phyloP scores from a whole-genome alignment of 2,329 filamentous ascomycete species.

The Nothophoma quercina region DNA sequence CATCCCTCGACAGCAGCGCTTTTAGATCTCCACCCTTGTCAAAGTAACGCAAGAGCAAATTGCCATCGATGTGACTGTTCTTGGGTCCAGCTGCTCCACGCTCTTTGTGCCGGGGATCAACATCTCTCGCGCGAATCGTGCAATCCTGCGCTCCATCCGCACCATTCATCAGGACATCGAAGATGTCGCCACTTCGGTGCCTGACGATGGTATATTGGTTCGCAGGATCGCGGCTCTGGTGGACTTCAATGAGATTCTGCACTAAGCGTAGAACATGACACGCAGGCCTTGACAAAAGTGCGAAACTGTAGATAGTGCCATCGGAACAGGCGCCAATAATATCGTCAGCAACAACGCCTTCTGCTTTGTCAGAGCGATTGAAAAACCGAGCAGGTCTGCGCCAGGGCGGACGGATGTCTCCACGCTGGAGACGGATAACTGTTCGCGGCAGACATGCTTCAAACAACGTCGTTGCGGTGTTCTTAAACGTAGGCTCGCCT shows the following conservation, averaged over 20 bases:
- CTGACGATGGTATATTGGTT: slow-evolving; percentile 23
- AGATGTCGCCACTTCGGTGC: slow-evolving; percentile 28
- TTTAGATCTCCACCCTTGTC: slow-evolving; percentile 29
- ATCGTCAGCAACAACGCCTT: slow-evolving; percentile 55
- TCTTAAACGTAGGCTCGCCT: slow-evolving; percentile 24
- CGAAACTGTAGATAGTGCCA: slow-evolving; percentile 65
- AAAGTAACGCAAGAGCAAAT: slow-evolving; percentile 48
- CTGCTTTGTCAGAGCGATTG: slow-evolving; percentile 26
- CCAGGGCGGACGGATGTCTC: slow-evolving; percentile 52
- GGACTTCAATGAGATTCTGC: slow-evolving; percentile 65
- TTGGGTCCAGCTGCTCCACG: slow-evolving; percentile 22
- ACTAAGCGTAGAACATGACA: slow-evolving; percentile 77
- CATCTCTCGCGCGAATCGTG: slow-evolving; percentile 28
- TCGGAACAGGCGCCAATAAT: slow-evolving; percentile 61
- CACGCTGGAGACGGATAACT: slow-evolving; percentile 59
- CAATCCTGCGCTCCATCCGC: slow-evolving; percentile 29
- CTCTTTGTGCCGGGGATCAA: slow-evolving; percentile 35
- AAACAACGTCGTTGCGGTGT: slow-evolving; percentile 48
- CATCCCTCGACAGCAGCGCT: slow-evolving; percentile 18
- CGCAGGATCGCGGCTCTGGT: slow-evolving; percentile 22
- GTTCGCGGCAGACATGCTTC: slow-evolving; percentile 53
- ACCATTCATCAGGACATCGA: slow-evolving; percentile 33
- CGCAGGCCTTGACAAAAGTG: slow-evolving; percentile 66
- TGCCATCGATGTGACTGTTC: slow-evolving; percentile 53
- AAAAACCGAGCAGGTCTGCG: slow-evolving; percentile 24